These are phyloP conservation scores for Pyronema omphalodes DNA, from an alignment of 495 filamentous ascomycete genomes.

Conservation along the genomic window DNA sequence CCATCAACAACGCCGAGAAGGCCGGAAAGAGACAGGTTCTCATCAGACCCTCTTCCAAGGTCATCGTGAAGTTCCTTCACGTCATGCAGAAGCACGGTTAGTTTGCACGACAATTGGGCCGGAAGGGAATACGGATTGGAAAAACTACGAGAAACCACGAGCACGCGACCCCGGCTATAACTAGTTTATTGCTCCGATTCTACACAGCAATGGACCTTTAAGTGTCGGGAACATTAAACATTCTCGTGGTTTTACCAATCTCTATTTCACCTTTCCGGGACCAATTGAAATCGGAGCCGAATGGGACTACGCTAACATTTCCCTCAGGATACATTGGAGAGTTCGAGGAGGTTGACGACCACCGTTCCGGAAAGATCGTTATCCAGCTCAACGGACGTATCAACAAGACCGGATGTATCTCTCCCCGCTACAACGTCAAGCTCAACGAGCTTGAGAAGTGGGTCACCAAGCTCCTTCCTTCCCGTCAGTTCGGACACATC, in stretches of 20 bases:
- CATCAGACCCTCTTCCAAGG: constrained; percentile 92
- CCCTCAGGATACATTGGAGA: constrained; percentile 90
- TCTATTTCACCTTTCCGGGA: neutral
- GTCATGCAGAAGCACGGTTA: constrained; percentile 99
- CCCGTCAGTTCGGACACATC: constrained; percentile 98
- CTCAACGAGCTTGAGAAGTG: constrained; percentile 96
- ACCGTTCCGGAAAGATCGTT: constrained; percentile 95
- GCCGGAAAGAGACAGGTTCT: constrained; percentile 93
- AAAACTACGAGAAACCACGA: neutral
- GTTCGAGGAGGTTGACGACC: constrained; percentile 98
- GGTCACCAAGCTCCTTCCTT: constrained; percentile 93
- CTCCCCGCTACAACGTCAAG: constrained; percentile 94
- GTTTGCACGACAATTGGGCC: constrained; percentile 27
- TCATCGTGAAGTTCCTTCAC: constrained; percentile 95
- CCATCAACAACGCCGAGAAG: constrained; percentile 99
- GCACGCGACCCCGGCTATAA: constrained; percentile 66
- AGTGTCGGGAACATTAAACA: constrained; percentile 99
- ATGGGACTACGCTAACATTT: constrained; percentile 5
- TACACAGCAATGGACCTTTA: constrained; percentile 93
- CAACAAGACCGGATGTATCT: constrained; percentile 99
- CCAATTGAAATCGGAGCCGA: constrained; percentile 11
- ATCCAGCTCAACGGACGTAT: constrained; percentile 85
- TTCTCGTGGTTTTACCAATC: constrained; percentile 34
- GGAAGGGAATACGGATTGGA: neutral
- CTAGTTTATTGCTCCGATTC: constrained; percentile 76